phyloP scores from a whole-genome alignment of 495 filamentous ascomycete genomes.

The Aspergillus bridgeri region DNA sequence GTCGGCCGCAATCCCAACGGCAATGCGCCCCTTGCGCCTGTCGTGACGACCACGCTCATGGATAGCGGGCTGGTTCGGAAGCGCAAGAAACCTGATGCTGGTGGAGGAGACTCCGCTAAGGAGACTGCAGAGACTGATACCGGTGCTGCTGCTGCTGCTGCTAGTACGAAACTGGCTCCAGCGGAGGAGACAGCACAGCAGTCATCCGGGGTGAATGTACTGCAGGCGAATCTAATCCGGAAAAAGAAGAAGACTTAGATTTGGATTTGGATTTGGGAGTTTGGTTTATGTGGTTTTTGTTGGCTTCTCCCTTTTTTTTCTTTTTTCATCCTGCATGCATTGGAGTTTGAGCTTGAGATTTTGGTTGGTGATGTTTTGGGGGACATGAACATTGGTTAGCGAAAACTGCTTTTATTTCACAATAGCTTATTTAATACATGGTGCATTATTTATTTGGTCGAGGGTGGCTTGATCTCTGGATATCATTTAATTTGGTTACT shows the following conservation, averaged over 20 bases:
- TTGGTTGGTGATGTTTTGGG: not conserved
- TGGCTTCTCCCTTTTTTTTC: not conserved
- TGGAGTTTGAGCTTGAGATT: not conserved
- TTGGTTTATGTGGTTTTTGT: not conserved
- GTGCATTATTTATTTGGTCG: not conserved
- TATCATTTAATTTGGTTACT: too few species aligned
- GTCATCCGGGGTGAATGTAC: slow-evolving; percentile 50
- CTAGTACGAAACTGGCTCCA: not conserved
- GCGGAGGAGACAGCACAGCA: not conserved
- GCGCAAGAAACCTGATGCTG: slow-evolving; percentile 15
- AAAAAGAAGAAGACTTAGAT: slow-evolving; percentile 59
- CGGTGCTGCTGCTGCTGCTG: not conserved
- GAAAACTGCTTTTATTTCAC: not conserved
- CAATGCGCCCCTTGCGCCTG: slow-evolving; percentile 25
- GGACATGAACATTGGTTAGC: not conserved
- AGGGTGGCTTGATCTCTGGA: too few species aligned
- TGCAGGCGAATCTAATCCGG: slow-evolving; percentile 55
- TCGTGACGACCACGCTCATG: slow-evolving; percentile 37
- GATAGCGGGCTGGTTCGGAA: slow-evolving; percentile 50
- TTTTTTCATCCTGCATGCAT: not conserved
- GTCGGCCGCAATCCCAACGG: slow-evolving; percentile 38
- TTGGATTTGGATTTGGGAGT: not conserved
- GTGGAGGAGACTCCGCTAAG: not conserved
- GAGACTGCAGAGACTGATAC: slow-evolving; percentile 18
- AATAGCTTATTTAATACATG: not conserved